Evolutionary conservation across 2,329 filamentous ascomycete genomes (phyloP), one percentile per base, ranked within the genome.

Genomic region (Xylariaceae sp.): DNA sequence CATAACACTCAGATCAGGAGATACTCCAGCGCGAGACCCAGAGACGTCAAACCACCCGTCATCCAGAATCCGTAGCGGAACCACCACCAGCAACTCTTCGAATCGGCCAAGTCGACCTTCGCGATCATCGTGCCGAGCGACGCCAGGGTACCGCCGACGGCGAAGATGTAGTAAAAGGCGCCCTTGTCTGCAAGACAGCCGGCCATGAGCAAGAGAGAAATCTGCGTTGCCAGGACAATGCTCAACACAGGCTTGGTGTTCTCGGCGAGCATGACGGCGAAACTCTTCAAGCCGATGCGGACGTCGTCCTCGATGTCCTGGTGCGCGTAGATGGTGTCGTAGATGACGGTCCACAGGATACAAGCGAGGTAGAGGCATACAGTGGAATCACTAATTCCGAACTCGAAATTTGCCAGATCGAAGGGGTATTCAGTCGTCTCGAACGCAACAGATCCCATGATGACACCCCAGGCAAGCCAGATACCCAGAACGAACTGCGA

Each of bases 401-500:
- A 52, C 30, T 47, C 35, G 9, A 41, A 13, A 6, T 37, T 18
- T 8, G 53, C 18, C 6, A 37, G 53, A 17, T 18, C 13, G 18
- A 51, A 3, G 13, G 34, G 34, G 5, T 2, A 1, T 1, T 53
- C 6, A 1, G 55, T 4, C 8, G n/a, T 17, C 73, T 73, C 6
- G 69, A 61, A 1, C 2, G 44, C 18, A 1, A 55, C 11, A 17
- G 45, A 6, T 69, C 41, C 76, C 73, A 80, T 75, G 15, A 80
- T 75, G 11, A 78, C 75, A 15, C 75, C 78, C 73, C 74, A 79
- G 0, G 78, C 79, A 60, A 81, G 77, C 34, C 76, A 75, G 61
- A 79, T 69, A 7, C 79, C 80, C 9, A 82, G 68, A 6, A 78
- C 75, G 30, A 77, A 71, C 63, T 82, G 80, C 1, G 80, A 78